Evolutionary conservation across 2,329 filamentous ascomycete genomes (phyloP), one percentile per base, ranked within the genome.

Genomic region (Colletotrichum sp.): DNA sequence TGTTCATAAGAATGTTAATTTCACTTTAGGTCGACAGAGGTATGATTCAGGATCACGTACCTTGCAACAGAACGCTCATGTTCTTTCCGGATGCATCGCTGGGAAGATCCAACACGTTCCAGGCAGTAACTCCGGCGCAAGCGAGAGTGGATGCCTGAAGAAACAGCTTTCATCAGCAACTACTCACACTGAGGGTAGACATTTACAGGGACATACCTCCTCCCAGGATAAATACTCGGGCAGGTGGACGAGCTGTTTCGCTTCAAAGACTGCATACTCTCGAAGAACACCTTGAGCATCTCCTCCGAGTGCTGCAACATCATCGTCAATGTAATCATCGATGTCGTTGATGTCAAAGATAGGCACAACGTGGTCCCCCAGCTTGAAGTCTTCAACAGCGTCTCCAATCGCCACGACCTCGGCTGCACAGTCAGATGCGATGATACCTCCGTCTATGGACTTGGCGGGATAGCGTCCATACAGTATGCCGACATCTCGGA

Each of bases 401-500:
- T 64, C 13, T 2, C 81, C 81, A 4, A 79, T 32, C 12, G 78
- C 78, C 10, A 79, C 77, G 6, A 82, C 80, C 75, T 81, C 79
- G 10, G 76, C 80, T 4, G 77, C 75, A 34, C 69, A 71, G 72
- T 81, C 80, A 9, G 79, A 81, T 13, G 60, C 72, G 0, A 78
- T 64, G 26, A 82, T 78, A 44, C 80, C 80, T 5, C 65, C 36
- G 0, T 76, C 63, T 24, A 75, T 18, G 12, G 72, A 65, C 12
- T 71, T 32, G 3, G 75, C 49, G 1, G 79, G 79, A 71, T 82
- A 82, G 10, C 65, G 71, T 7, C 80, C 81, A 69, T 80, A 69
- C n/a, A 81, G 67, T 78, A 82, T 81, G 18, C 49, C 78, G 2
- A 80, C 78, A n/a, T 82, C 81, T 24, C 81, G 78, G 52, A 73